A percentile compares a stretch with the other conserved stretches of the same genome.
Conservation (phyloP, 2,329 filamentous ascomycete genomes). For the Claviceps sp. region DNA sequence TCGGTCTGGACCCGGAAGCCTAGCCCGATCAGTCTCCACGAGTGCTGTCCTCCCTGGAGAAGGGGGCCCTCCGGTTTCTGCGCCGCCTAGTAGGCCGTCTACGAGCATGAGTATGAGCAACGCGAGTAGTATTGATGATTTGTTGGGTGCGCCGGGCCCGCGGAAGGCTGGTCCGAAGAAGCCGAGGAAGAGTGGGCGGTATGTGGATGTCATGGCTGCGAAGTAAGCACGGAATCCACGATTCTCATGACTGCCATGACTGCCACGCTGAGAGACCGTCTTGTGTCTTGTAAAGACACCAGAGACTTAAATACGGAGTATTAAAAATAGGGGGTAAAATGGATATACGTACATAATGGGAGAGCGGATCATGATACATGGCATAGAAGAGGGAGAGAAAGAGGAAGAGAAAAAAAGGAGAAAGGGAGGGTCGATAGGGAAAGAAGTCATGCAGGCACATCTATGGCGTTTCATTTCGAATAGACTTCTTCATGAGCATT, state of each 20-base stretch:
- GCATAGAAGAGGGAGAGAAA: background rate
- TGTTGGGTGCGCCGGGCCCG: slow-evolving; percentile 61
- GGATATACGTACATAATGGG: background rate
- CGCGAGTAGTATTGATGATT: slow-evolving; percentile 88
- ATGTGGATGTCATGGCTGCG: slow-evolving; percentile 92
- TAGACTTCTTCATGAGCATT: background rate
- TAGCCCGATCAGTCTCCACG: slow-evolving; percentile 36
- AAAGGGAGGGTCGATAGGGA: background rate
- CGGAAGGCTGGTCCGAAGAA: slow-evolving; percentile 54
- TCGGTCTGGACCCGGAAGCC: slow-evolving; percentile 21
- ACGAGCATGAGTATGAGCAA: slow-evolving; percentile 85
- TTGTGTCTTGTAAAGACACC: background rate
- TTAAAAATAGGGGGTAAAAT: background rate
- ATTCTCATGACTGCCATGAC: background rate
- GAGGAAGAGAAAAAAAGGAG: background rate
- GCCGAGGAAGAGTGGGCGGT: slow-evolving; percentile 70
- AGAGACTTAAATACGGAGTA: background rate
- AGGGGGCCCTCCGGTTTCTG: slow-evolving; percentile 24
- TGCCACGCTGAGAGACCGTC: background rate
- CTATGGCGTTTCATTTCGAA: slow-evolving; percentile 1
- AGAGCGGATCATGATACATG: background rate
- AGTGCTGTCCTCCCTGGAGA: slow-evolving; percentile 20
- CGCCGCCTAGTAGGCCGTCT: slow-evolving; percentile 54
- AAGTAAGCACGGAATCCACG: slow-evolving; percentile 12
- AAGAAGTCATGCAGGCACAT: background rate